A percentile compares a stretch with the other conserved stretches of the same genome.
Conservation (phyloP, 2,329 filamentous ascomycete genomes). For the Rhinocladiella mackenziei region DNA sequence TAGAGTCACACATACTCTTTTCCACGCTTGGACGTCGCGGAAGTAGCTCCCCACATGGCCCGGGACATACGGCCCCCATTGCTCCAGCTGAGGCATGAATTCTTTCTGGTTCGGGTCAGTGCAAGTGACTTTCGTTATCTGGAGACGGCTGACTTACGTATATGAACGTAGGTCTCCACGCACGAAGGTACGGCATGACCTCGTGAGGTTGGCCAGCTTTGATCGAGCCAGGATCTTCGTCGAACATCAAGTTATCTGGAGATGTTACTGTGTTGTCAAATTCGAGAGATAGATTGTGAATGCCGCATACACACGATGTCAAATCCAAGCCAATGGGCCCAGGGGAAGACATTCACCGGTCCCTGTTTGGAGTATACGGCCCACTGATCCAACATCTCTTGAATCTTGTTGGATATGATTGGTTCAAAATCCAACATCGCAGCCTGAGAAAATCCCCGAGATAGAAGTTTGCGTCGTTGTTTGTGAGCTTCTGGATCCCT, state of each 20-base stretch:
- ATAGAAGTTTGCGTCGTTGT: slow-evolving; percentile 15
- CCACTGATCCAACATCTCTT: slow-evolving; percentile 12
- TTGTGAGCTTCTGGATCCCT: slow-evolving; percentile 14
- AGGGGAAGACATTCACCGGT: slow-evolving; percentile 15
- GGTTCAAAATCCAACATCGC: slow-evolving; percentile 14
- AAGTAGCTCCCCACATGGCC: slow-evolving; percentile 11
- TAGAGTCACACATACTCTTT: neutral
- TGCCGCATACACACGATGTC: slow-evolving; percentile 10
- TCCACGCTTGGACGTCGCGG: slow-evolving; percentile 10
- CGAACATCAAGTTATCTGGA: slow-evolving; percentile 17
- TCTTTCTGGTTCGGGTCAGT: too few species aligned
- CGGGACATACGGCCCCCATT: slow-evolving; percentile 13
- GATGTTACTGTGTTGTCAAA: neutral
- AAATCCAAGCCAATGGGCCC: slow-evolving; percentile 18
- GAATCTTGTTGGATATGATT: slow-evolving; percentile 7
- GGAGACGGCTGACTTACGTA: slow-evolving; percentile 11
- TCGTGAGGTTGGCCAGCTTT: slow-evolving; percentile 3
- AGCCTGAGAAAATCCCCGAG: slow-evolving; percentile 14
- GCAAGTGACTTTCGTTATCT: too few species aligned
- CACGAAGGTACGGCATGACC: slow-evolving; percentile 12
- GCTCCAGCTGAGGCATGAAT: slow-evolving; percentile 11
- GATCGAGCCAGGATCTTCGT: slow-evolving; percentile 15
- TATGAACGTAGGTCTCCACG: slow-evolving; percentile 15
- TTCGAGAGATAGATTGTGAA: neutral
- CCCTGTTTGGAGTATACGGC: neutral